Percentiles rank a stretch among this genome's conserved stretches.
These are phyloP conservation scores for Aspergillus costaricaensis DNA, from an alignment of 2,329 filamentous ascomycete species.

Conservation along the genomic window DNA sequence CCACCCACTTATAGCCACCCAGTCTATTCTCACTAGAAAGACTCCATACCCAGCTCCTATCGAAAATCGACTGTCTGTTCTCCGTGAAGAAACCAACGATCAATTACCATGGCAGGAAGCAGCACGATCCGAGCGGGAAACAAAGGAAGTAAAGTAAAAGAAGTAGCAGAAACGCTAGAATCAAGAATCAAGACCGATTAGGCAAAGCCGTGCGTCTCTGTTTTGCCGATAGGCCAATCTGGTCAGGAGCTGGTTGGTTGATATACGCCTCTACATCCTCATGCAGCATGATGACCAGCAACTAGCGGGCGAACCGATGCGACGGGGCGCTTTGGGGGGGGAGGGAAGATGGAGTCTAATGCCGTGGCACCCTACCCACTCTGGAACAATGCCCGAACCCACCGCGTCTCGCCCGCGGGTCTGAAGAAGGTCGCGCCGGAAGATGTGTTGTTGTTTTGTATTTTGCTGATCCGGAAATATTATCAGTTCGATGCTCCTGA, in stretches of 20 bases:
- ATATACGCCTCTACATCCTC: neutral
- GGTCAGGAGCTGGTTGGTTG: neutral
- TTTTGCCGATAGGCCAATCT: neutral
- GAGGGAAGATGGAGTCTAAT: neutral
- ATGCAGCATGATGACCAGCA: neutral
- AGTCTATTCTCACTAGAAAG: neutral
- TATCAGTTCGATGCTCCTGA: neutral
- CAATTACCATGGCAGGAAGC: neutral
- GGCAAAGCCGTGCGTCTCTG: neutral
- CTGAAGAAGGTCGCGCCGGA: neutral
- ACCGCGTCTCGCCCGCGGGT: constrained; percentile 5
- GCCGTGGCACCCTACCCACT: constrained; percentile 15
- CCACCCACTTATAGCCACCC: neutral
- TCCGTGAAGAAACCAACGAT: neutral
- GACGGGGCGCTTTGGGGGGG: constrained; percentile 6
- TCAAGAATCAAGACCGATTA: neutral
- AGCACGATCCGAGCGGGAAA: constrained; percentile 8
- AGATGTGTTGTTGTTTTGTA: neutral
- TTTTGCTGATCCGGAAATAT: no score
- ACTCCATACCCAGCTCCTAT: neutral
- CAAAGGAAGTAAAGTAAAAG: neutral
- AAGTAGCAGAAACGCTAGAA: neutral
- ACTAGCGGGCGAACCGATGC: constrained; percentile 11
- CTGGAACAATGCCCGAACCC: constrained; percentile 15
- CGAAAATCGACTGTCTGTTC: neutral